Conservation (phyloP, 2,329 filamentous ascomycete genomes). For the Penicillium oxalicum region DNA sequence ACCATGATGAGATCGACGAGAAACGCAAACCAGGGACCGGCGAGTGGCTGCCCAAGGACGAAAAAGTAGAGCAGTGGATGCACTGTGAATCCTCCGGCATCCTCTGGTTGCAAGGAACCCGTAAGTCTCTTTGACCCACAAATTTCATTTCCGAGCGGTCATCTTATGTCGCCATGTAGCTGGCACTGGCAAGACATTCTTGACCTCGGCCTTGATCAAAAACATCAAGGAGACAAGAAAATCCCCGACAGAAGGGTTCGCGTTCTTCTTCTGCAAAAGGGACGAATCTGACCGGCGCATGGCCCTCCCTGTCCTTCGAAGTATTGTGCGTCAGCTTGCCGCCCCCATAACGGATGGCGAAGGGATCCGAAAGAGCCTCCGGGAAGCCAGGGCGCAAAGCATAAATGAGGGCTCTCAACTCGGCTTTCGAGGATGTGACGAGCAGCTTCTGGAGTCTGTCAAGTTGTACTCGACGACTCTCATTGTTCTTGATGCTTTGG, state of each 20-base stretch:
- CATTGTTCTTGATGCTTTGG: slow-evolving; percentile 9
- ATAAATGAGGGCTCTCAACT: neutral
- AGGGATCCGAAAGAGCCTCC: slow-evolving; percentile 12
- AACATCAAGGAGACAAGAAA: slow-evolving; percentile 5
- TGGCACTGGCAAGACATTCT: slow-evolving; percentile 26
- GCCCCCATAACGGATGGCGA: slow-evolving; percentile 10
- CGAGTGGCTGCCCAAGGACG: slow-evolving; percentile 14
- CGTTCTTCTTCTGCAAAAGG: slow-evolving; percentile 9
- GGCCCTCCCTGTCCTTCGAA: slow-evolving; percentile 27
- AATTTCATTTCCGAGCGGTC: neutral
- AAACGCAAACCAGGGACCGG: slow-evolving; percentile 11
- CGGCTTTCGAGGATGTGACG: neutral
- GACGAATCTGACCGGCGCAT: slow-evolving; percentile 15
- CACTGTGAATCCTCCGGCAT: slow-evolving; percentile 19
- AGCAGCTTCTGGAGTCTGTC: neutral
- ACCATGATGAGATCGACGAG: slow-evolving; percentile 10
- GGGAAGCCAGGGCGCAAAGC: neutral
- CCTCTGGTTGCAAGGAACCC: neutral
- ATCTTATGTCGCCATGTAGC: slow-evolving; percentile 2
- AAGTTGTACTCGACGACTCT: neutral
- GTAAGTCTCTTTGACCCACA: neutral
- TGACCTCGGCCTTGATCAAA: slow-evolving; percentile 24
- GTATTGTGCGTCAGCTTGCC: slow-evolving; percentile 28
- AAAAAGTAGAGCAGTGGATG: slow-evolving; percentile 13
- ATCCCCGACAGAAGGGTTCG: slow-evolving; percentile 6